phyloP scores from a whole-genome alignment of 2,329 filamentous ascomycete genomes.

The Epichloe scottii region DNA sequence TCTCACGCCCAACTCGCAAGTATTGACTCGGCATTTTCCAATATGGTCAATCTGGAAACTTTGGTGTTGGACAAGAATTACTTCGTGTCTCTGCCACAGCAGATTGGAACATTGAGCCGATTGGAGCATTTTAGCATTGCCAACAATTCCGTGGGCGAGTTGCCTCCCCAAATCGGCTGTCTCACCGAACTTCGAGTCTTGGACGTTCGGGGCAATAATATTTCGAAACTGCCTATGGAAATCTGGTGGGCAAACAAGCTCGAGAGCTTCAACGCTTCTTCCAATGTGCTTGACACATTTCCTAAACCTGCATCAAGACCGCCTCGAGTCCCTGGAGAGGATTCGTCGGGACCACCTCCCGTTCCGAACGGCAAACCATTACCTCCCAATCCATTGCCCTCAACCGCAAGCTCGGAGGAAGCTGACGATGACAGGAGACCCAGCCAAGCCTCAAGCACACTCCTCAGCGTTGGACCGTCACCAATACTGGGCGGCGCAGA shows the following conservation, averaged over 20 bases:
- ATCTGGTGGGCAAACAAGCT: slow-evolving; percentile 92
- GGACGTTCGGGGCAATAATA: slow-evolving; percentile 87
- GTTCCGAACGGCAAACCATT: slow-evolving; percentile 28
- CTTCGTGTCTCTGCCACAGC: slow-evolving; percentile 75
- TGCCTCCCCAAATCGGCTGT: slow-evolving; percentile 81
- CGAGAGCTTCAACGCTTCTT: slow-evolving; percentile 88
- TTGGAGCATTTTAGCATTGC: slow-evolving; percentile 90
- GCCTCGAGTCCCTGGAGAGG: slow-evolving; percentile 46
- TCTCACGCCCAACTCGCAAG: slow-evolving; percentile 85
- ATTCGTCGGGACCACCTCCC: slow-evolving; percentile 21
- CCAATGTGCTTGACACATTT: slow-evolving; percentile 82
- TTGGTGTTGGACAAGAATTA: slow-evolving; percentile 90
- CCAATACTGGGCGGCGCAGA: slow-evolving; percentile 47
- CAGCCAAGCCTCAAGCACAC: slow-evolving; percentile 69
- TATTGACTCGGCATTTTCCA: slow-evolving; percentile 78
- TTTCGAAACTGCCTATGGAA: slow-evolving; percentile 77
- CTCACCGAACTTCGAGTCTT: slow-evolving; percentile 73
- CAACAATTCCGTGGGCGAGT: slow-evolving; percentile 72
- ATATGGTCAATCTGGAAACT: slow-evolving; percentile 76
- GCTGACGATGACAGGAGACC: slow-evolving; percentile 58
- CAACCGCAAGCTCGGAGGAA: slow-evolving; percentile 67
- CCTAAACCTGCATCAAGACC: slow-evolving; percentile 71
- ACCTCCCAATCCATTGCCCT: slow-evolving; percentile 32
- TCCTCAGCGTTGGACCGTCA: slow-evolving; percentile 64
- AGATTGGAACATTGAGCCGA: slow-evolving; percentile 71